Conservation (phyloP, 1,284 basidiomycete genomes). For the Ustilago bromivora region DNA sequence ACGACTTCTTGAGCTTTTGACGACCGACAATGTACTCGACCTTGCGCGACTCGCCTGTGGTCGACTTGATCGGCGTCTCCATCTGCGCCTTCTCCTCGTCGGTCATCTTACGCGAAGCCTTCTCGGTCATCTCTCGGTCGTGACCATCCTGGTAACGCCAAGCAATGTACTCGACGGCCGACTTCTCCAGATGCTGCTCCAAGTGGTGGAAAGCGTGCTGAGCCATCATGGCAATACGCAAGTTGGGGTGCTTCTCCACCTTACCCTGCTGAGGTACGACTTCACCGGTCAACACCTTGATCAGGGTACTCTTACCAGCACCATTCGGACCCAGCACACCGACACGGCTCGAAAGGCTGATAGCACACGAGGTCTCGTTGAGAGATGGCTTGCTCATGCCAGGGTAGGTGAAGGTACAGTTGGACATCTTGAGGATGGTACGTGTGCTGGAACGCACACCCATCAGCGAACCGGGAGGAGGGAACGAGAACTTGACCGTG, state of each 20-base stretch:
- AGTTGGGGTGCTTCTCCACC: conserved; percentile 94
- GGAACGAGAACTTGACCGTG: conserved; percentile 95
- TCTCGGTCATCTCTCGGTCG: conserved; percentile 94
- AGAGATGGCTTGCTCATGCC: conserved; percentile 86
- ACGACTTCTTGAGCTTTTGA: conserved; percentile 92
- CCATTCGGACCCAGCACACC: conserved; percentile 70
- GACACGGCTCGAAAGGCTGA: conserved; percentile 79
- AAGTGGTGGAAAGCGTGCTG: conserved; percentile 77
- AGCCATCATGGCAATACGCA: conserved; percentile 97
- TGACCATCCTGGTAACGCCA: conserved; percentile 99
- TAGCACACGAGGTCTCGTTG: conserved; percentile 87
- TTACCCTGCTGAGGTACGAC: conserved; percentile 90
- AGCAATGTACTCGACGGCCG: conserved; percentile 73
- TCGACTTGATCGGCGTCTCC: conserved; percentile 89
- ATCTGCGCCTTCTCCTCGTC: conserved; percentile 85
- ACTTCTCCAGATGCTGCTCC: conserved; percentile 69
- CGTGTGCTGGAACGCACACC: conserved; percentile 96
- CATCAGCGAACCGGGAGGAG: conserved; percentile 94
- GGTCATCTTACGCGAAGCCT: conserved; percentile 87
- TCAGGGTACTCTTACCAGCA: conserved; percentile 80
- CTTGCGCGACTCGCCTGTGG: conserved; percentile 90
- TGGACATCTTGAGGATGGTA: conserved; percentile 91
- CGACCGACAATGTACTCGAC: conserved; percentile 91
- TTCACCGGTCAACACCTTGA: conserved; percentile 96
- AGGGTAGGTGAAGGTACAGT: conserved; percentile 95